Percentiles rank a stretch among this genome's conserved stretches.
Conservation (phyloP, 1,284 basidiomycete genomes). For the Butyriboletus appendiculatus region DNA sequence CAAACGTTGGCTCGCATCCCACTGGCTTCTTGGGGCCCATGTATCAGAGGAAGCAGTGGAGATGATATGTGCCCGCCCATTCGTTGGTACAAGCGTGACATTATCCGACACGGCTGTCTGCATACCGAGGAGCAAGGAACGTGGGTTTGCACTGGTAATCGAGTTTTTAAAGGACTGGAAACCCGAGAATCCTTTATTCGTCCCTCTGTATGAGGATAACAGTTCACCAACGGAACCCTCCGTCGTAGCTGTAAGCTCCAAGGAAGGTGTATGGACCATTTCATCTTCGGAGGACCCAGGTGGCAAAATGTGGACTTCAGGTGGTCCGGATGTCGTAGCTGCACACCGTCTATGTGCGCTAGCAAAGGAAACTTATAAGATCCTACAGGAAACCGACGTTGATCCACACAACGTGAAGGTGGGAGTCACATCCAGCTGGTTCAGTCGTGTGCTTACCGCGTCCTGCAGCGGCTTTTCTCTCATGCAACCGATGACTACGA, state of each 20-base stretch:
- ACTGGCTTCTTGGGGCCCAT: conserved; percentile 80
- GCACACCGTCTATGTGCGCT: conserved; percentile 71
- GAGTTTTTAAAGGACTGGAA: conserved; percentile 83
- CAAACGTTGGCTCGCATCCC: conserved; percentile 91
- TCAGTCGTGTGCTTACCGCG: conserved; percentile 4
- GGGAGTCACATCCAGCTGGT: conserved; percentile 9
- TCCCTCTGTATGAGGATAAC: conserved; percentile 54
- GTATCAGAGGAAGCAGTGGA: conserved; percentile 82
- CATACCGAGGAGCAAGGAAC: conserved; percentile 68
- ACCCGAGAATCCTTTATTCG: conserved; percentile 68
- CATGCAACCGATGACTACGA: conserved; percentile 89
- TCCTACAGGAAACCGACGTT: conserved; percentile 22
- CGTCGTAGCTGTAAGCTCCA: conserved; percentile 31
- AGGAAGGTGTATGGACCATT: conserved; percentile 75
- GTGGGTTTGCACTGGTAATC: conserved; percentile 83
- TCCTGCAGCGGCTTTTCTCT: conserved; percentile 70
- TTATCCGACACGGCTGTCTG: conserved; percentile 23
- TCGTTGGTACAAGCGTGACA: conserved; percentile 39
- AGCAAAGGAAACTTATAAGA: conserved; percentile 68
- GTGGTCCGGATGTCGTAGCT: conserved; percentile 64
- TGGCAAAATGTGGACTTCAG: conserved; percentile 76
- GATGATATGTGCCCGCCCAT: conserved; percentile 74
- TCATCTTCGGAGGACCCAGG: conserved; percentile 78
- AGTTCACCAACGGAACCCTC: conserved; percentile 23
- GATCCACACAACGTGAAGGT: conserved; percentile 54